Evolutionary conservation across 1,284 basidiomycete genomes (phyloP).

Genomic region (Ustilago curta): DNA sequence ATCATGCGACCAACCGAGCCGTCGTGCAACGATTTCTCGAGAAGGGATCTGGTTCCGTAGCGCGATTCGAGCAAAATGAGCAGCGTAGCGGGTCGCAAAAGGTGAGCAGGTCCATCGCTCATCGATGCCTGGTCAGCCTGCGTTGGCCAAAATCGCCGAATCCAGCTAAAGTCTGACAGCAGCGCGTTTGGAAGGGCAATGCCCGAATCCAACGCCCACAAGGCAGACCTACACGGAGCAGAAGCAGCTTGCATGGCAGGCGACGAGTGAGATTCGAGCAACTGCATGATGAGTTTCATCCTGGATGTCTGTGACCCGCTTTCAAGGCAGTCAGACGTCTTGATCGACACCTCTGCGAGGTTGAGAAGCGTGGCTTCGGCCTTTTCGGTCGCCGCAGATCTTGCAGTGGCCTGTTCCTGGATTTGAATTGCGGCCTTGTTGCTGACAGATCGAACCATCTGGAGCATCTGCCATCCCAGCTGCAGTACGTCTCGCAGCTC

Average conservation of each 20-base stretch:
- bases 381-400: slow-evolving; percentile 2
- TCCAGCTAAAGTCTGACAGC: slow-evolving; percentile 37
- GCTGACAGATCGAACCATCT: slow-evolving; percentile 30
- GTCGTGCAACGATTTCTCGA: slow-evolving; percentile 38
- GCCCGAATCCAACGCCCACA: slow-evolving; percentile 33
- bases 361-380: slow-evolving; percentile 32
- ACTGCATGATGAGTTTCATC: slow-evolving; percentile 30
- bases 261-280: slow-evolving; percentile 27
- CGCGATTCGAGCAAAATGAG: slow-evolving; percentile 37
- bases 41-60: slow-evolving; percentile 32
- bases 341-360: slow-evolving; percentile 37
- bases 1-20: slow-evolving; percentile 37
- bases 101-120: slow-evolving; percentile 31
- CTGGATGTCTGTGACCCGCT: slow-evolving; percentile 13
- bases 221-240: slow-evolving; percentile 26
- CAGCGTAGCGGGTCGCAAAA: slow-evolving; percentile 41
- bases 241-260: slow-evolving; percentile 30
- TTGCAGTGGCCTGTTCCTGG: neutral
- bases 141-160: slow-evolving; percentile 30
- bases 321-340: slow-evolving; percentile 18
- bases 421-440: slow-evolving; percentile 16
- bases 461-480: slow-evolving; percentile 37
- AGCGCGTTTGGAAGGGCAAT: slow-evolving; percentile 20
- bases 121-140: slow-evolving; percentile 8
- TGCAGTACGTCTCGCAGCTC: slow-evolving; percentile 33